Evolutionary conservation across 176 grass and related monocot genomes (phyloP).

Genomic region (Leersia perrieri): DNA sequence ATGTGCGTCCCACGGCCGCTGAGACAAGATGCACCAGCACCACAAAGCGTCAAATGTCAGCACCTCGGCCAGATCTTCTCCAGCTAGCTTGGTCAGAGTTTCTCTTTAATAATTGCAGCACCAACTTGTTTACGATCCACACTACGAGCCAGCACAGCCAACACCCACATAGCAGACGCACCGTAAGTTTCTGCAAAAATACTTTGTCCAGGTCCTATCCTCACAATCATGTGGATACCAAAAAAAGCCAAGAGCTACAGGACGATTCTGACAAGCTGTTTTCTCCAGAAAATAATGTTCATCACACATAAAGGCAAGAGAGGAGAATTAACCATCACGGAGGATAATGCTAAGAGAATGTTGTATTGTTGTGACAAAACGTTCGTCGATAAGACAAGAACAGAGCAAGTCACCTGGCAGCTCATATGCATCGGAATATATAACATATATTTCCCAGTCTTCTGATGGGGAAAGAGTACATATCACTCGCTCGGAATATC

Average conservation of each 20-base stretch:
- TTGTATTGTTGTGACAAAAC: background rate
- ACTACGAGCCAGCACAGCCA: background rate
- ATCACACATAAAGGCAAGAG: conserved; percentile 3
- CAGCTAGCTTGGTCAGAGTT: conserved; percentile 6
- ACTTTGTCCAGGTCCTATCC: background rate
- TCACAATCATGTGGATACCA: background rate
- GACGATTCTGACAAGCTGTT: background rate
- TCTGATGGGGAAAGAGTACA: background rate
- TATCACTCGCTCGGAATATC: background rate
- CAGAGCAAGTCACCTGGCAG: background rate
- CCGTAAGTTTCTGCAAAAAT: background rate
- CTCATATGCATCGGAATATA: background rate
- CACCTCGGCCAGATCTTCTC: conserved; percentile 5
- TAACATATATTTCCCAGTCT: background rate
- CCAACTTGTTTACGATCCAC: conserved; percentile 22
- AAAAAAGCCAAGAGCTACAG: background rate
- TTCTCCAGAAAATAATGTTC: background rate
- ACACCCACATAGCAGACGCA: background rate
- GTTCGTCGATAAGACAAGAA: background rate
- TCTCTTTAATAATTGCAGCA: conserved; percentile 14
- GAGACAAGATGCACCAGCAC: background rate
- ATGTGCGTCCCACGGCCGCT: background rate
- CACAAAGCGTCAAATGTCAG: background rate
- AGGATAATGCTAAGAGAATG: background rate
- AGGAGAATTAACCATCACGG: background rate